Evolutionary conservation across 2,329 filamentous ascomycete genomes (phyloP).

Genomic region (Hymenoscyphus linearis): DNA sequence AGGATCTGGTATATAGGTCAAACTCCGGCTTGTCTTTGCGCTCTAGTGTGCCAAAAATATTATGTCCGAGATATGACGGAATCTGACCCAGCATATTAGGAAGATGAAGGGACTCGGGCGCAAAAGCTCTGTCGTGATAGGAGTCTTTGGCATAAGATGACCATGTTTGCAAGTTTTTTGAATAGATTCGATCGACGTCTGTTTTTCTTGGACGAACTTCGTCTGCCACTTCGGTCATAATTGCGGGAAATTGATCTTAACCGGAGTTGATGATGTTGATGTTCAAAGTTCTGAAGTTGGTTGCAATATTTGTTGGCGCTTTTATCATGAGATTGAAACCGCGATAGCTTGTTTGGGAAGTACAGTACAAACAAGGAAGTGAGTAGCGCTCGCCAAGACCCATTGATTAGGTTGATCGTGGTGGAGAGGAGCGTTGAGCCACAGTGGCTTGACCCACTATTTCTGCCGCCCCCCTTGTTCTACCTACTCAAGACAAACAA

Average conservation of each 20-base stretch:
- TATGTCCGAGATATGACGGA: conserved; percentile 11
- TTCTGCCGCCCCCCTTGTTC: too few relatives aligned
- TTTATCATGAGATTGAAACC: too few relatives aligned
- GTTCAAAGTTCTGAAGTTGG: too few relatives aligned
- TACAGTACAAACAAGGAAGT: too few relatives aligned
- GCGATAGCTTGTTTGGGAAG: too few relatives aligned
- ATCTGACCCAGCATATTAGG: conserved; percentile 9
- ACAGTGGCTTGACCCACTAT: too few relatives aligned
- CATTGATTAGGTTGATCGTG: too few relatives aligned
- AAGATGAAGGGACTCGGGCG: conserved; percentile 3
- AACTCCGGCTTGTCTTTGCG: conserved; percentile 5
- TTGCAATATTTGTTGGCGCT: too few relatives aligned
- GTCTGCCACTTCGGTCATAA: conserved; percentile 9
- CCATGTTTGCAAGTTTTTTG: not conserved
- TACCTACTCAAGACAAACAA: too few relatives aligned
- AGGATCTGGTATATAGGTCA: not conserved
- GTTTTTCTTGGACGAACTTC: not conserved
- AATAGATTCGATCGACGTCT: not conserved
- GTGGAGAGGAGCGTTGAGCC: too few relatives aligned
- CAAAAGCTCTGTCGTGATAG: conserved; percentile 5
- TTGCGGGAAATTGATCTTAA: not conserved
- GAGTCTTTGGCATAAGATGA: conserved; percentile 5
- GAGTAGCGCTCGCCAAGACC: too few relatives aligned
- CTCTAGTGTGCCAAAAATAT: not conserved
- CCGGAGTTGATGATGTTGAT: not conserved